Base-by-base conservation (phyloP, 2,329 filamentous ascomycete genomes). In the Talaromyces sp. region DNA sequence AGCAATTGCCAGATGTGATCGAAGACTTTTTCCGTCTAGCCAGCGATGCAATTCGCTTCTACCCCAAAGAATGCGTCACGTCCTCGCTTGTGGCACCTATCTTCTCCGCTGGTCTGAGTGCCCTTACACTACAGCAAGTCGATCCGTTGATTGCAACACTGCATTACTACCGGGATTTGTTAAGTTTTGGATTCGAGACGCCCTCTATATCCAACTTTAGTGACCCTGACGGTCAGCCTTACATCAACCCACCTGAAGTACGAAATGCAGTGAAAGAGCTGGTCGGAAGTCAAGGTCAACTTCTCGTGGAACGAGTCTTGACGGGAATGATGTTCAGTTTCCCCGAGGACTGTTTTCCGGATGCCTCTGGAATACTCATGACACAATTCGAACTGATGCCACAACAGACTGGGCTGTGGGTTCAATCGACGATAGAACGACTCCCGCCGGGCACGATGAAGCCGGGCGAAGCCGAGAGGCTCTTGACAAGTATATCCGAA, bases 291-390 rank as follows among this genome's bases (percentile, higher is more conserved):
- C 87, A 92, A 66, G 92, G 95, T 40, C 88, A 92, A 70, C 80
- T 86, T 62, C 82, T 99, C 31, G 88, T 95, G 7, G 93, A 96
- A 77, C 90, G 93, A 66, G 88, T 96, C 63, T 83, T 99, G 80
- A 95, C 93, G 1, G 95, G 95, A 64, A 96, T 99, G 93, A 98
- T 99, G 93, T 97, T 97, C 75, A 96, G 90, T 0, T 99, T 99
- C 79, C 96, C 95, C 0, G 86, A 91, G 48, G 95, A 98, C 75
- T 97, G 93, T 78, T 96, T 98, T 72, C 88, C 93, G 0, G 95
- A 99, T 73, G 93, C 92, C 16, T 96, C 92, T 56, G 93, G 92
- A 4, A 91, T 96, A n/a, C 79, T 99, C 59, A 86, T 99, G 64
- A 88, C 89, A 3, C 82, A 98, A 67, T 96, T 99, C 73, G 89